Evolutionary conservation across 2,329 filamentous ascomycete genomes (phyloP), one percentile per base, ranked within the genome.

Genomic region (Epichloe festucae): DNA sequence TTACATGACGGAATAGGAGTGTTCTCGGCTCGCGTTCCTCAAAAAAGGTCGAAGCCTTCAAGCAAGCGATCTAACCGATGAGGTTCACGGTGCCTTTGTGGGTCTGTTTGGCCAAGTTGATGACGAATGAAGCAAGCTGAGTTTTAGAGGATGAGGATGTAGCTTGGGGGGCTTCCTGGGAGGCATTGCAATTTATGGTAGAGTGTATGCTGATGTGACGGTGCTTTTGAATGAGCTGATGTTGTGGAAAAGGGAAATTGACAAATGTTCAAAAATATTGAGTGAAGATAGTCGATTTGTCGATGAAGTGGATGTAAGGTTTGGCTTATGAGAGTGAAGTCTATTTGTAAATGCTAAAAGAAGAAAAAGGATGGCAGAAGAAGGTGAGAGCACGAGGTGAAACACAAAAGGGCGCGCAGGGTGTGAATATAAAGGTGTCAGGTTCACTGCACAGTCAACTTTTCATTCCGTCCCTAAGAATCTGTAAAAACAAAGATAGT

Each of bases 31-130:
- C 53, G 93, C 93, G 0, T 98, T 94, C 68, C 75, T 79, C 60
- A 87, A 90, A 66, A 87, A 84, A 62, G 91, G 93, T 1, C 79
- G 93, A 57, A 89, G 87, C 63, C 70, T 98, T 64, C 93, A 97
- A 71, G 93, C 93, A 1, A 89, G 87, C 58, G 93, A 97, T 68
- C 70, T 98, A 64, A 96, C 91, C 0, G 89, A 93, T 17, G 85
- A 95, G 69, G 86, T 98, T 10, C 85, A 95, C 61, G 73, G 73
- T 36, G 86, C 89, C 0, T 97, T 96, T 67, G 66, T 86, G 61
- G 81, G 82, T 54, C 67, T 95, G 17, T 85, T 96, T 62, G 90
- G 89, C 0, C 87, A 90, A 58, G 75, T 77, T 3, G 78, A 77
- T 39, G 71, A 61, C 6, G 68, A 68, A 5, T 58, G 67, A 14